A percentile compares a stretch with the other conserved stretches of the same genome.
Conservation (phyloP, 106 monocot genomes). For the Dendrobium chrysotoxum region DNA sequence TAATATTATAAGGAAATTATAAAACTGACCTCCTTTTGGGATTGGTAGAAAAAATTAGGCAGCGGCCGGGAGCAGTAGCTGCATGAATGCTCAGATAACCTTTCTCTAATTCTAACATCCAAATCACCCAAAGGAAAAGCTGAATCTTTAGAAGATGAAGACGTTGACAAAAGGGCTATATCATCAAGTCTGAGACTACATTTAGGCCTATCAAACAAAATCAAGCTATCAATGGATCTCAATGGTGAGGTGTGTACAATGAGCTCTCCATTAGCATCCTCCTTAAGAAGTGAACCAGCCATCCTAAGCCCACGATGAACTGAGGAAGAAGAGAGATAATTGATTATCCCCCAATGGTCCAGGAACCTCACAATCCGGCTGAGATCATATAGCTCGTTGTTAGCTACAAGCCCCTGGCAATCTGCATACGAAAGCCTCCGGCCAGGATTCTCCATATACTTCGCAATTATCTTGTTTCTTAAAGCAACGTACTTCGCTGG, state of each 20-base stretch:
- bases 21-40: slow-evolving; percentile 79
- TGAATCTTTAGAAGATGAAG: slow-evolving; percentile 24
- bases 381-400: slow-evolving; percentile 67
- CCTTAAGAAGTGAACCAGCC: slow-evolving; percentile 58
- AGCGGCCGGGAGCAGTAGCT: slow-evolving; percentile 64
- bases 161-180: slow-evolving; percentile 31
- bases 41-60: slow-evolving; percentile 60
- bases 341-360: slow-evolving; percentile 97
- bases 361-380: slow-evolving; percentile 88
- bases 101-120: slow-evolving; percentile 76
- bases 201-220: slow-evolving; percentile 91
- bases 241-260: slow-evolving; percentile 50
- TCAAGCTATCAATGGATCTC: slow-evolving; percentile 82
- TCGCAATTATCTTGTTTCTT: slow-evolving; percentile 70
- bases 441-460: slow-evolving; percentile 73
- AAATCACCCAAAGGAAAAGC: slow-evolving; percentile 40
- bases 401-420: slow-evolving; percentile 57
- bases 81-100: slow-evolving; percentile 63
- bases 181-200: slow-evolving; percentile 68
- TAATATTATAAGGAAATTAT: no score
- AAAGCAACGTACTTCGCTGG: slow-evolving; percentile 68
- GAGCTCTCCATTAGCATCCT: slow-evolving; percentile 77
- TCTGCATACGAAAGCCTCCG: slow-evolving; percentile 64
- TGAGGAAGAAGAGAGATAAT: slow-evolving; percentile 54
- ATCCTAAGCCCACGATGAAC: slow-evolving; percentile 41